Evolutionary conservation across 2,329 filamentous ascomycete species (phyloP), one percentile per base, ranked within the genome.

Genomic region (Sporothrix luriei): DNA sequence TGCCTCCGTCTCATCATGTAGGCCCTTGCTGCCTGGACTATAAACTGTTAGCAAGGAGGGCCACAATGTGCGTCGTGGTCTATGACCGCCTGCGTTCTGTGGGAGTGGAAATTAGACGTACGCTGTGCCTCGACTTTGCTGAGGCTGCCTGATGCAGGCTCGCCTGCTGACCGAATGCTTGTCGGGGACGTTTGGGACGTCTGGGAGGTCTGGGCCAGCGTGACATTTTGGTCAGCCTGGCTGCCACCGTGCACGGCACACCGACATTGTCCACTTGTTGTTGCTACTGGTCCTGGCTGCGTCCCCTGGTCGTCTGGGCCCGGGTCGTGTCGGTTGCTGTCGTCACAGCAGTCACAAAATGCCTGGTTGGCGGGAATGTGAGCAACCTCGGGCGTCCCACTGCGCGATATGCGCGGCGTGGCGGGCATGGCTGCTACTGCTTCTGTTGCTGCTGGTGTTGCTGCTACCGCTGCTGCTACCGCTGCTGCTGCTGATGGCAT

Each of bases 111-210:
- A 29, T 24, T 13, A 4, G 21, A 64, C 69, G 52, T 33, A 70
- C 69, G 66, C 13, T 70, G 69, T 16, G 51, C 46, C 51, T 68
- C 69, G 51, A 70, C 51, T 51, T 66, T 68, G 49, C n/a, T 51
- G 9, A 55, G 29, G 49, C 40, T 38, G 49, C 49, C 46, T 13
- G 62, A 19, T 16, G 21, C 55, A 10, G 29, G 51, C 21, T 54
- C 57, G 14, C 57, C 38, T 62, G 57, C 13, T 10, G 38, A 13
- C 2, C 13, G 21, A 21, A 9, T 21, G 19, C 16, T 57, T 14
- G 21, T 46, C 2, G 21, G 55, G 13, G 14, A 1, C 3, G 54
- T 38, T 16, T 40, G 55, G 40, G 21, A n/a, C 1, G 55, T 21
- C 6, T 21, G 33, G 16, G 21, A n/a, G 16, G 51, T 16, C 33